These are phyloP conservation scores for Microbotryomycetes sp. DNA, from an alignment of 1,284 basidiomycete species.

Conservation along the genomic window DNA sequence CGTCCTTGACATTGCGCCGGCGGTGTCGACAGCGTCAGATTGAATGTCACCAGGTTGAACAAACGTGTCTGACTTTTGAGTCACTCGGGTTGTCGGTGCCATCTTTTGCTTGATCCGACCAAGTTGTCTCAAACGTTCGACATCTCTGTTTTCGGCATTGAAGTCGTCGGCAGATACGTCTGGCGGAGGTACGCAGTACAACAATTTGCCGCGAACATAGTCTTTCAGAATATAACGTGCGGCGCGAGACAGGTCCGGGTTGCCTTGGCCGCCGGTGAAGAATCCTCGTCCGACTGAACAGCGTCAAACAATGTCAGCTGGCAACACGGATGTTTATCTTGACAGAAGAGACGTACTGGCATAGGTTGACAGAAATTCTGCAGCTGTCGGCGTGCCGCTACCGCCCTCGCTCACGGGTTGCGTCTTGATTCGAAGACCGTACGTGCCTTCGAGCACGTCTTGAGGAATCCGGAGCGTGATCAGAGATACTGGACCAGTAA, in stretches of 20 bases:
- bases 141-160: constrained; percentile 64
- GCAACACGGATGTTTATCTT: not conserved
- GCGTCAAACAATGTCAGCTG: constrained; percentile 11
- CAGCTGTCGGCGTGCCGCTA: constrained; percentile 64
- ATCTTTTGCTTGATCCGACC: constrained; percentile 57
- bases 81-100: constrained; percentile 75
- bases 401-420: constrained; percentile 74
- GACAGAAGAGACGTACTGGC: constrained; percentile 60
- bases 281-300: constrained; percentile 80
- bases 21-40: constrained; percentile 18
- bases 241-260: constrained; percentile 91
- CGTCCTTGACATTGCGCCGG: constrained; percentile 18
- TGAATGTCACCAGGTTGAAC: constrained; percentile 41
- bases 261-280: constrained; percentile 87
- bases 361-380: constrained; percentile 79
- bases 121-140: constrained; percentile 47
- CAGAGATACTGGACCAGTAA: constrained; percentile 77
- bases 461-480: constrained; percentile 74
- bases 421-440: constrained; percentile 73
- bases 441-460: constrained; percentile 78
- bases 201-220: constrained; percentile 88
- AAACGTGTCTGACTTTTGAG: constrained; percentile 73
- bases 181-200: constrained; percentile 83
- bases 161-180: constrained; percentile 61
- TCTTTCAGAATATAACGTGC: constrained; percentile 93